These are phyloP conservation scores for Penicillium herquei DNA, from an alignment of 495 filamentous ascomycete species.

Conservation along the genomic window DNA sequence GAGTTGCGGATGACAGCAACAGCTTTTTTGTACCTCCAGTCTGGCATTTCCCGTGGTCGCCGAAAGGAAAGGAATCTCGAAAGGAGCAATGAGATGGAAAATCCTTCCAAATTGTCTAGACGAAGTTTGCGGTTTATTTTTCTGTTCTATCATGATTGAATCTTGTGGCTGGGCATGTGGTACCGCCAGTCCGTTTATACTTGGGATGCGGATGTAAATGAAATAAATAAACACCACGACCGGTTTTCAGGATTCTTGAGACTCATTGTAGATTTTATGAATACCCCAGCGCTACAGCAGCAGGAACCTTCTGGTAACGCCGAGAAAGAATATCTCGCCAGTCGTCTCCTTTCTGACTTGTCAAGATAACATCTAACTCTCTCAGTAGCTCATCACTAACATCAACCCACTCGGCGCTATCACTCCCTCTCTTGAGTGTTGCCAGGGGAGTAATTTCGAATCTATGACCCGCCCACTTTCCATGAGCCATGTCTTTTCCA, in stretches of 20 bases:
- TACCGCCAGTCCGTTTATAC: no score
- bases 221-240: no score
- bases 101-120: conserved; percentile 71
- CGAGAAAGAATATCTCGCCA: conserved; percentile 14
- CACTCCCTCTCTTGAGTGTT: neutral
- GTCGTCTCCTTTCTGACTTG: conserved; percentile 11
- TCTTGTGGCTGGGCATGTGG: no score
- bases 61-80: conserved; percentile 52
- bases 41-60: conserved; percentile 88
- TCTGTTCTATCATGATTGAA: no score
- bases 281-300: neutral
- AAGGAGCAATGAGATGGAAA: conserved; percentile 56
- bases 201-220: no score
- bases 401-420: conserved; percentile 8
- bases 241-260: no score
- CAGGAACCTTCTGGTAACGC: conserved; percentile 1
- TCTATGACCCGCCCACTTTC: conserved; percentile 20
- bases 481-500: conserved; percentile 5
- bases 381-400: conserved; percentile 17
- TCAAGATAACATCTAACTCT: conserved; percentile 14
- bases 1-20: conserved; percentile 74
- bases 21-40: conserved; percentile 91
- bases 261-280: neutral
- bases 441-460: conserved; percentile 16
- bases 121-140: no score